Conservation (phyloP, 2,329 filamentous ascomycete species). For the Diaporthe sp. region DNA sequence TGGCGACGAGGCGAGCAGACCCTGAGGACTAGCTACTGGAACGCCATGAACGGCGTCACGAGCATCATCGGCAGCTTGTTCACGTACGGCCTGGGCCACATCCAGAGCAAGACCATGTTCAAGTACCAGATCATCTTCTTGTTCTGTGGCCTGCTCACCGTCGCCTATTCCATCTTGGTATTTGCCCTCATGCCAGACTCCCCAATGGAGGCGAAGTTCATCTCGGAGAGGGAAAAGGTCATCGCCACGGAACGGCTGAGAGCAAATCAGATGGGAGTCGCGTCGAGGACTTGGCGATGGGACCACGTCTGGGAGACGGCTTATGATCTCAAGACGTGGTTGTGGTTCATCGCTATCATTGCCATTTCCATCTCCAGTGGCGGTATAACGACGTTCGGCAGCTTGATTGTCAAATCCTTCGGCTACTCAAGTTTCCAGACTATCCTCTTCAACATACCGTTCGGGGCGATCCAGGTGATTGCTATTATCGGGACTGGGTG, state of each 20-base stretch:
- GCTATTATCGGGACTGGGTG: slow-evolving; percentile 69
- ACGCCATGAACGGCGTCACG: slow-evolving; percentile 68
- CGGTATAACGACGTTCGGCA: slow-evolving; percentile 71
- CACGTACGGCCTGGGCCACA: slow-evolving; percentile 66
- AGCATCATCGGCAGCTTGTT: slow-evolving; percentile 68
- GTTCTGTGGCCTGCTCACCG: slow-evolving; percentile 64
- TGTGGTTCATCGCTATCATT: slow-evolving; percentile 61
- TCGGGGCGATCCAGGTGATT: slow-evolving; percentile 70
- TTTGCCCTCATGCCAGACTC: slow-evolving; percentile 74
- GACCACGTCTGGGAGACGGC: slow-evolving; percentile 56
- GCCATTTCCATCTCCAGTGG: slow-evolving; percentile 69
- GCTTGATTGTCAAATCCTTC: slow-evolving; percentile 70
- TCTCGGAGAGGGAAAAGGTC: slow-evolving; percentile 68
- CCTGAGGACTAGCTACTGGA: slow-evolving; percentile 64
- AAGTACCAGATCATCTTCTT: slow-evolving; percentile 68
- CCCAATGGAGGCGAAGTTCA: slow-evolving; percentile 70
- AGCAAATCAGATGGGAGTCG: slow-evolving; percentile 62
- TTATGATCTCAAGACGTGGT: slow-evolving; percentile 58
- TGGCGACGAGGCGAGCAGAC: slow-evolving; percentile 66
- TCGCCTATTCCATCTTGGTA: slow-evolving; percentile 64
- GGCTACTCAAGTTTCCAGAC: slow-evolving; percentile 69
- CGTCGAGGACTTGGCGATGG: slow-evolving; percentile 56
- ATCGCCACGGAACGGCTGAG: slow-evolving; percentile 70
- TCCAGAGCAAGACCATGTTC: slow-evolving; percentile 57
- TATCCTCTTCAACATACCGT: slow-evolving; percentile 73